phyloP scores from a whole-genome alignment of 2,329 filamentous ascomycete species.

The Cordyceps javanica region DNA sequence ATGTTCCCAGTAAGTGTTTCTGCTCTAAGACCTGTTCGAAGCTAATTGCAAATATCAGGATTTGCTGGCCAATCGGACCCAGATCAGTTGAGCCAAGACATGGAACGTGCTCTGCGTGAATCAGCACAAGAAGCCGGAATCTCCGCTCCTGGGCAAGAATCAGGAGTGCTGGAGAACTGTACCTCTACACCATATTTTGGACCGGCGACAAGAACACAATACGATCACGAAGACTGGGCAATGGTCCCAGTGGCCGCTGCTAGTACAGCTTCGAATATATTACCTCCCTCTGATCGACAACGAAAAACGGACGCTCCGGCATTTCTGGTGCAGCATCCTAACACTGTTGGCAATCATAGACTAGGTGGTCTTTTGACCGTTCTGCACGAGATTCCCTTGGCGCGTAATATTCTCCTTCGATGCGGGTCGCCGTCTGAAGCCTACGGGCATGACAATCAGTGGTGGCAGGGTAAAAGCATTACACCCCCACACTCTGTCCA shows the following conservation, averaged over 20 bases:
- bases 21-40: not conserved
- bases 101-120: constrained; percentile 50
- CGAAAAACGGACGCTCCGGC: constrained; percentile 38
- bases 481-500: constrained; percentile 24
- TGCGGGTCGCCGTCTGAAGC: constrained; percentile 33
- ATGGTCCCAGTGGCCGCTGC: constrained; percentile 42
- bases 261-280: constrained; percentile 19
- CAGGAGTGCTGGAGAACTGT: not conserved
- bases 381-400: constrained; percentile 52
- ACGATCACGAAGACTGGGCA: constrained; percentile 52
- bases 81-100: constrained; percentile 39
- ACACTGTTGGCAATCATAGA: constrained; percentile 31
- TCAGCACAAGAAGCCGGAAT: constrained; percentile 49
- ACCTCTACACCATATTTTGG: constrained; percentile 43
- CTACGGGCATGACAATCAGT: constrained; percentile 52
- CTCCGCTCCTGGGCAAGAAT: constrained; percentile 38
- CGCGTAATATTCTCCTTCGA: constrained; percentile 48
- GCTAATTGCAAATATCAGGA: constrained; percentile 1
- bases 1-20: constrained; percentile 30
- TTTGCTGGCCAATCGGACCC: constrained; percentile 32
- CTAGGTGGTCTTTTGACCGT: constrained; percentile 53
- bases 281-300: constrained; percentile 37
- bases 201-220: constrained; percentile 50
- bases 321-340: constrained; percentile 39
- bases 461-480: constrained; percentile 56